A percentile compares a stretch with the other conserved stretches of the same genome.
Conservation (phyloP, 2,329 filamentous ascomycete genomes). For the Ophioceras dolichostomum region DNA sequence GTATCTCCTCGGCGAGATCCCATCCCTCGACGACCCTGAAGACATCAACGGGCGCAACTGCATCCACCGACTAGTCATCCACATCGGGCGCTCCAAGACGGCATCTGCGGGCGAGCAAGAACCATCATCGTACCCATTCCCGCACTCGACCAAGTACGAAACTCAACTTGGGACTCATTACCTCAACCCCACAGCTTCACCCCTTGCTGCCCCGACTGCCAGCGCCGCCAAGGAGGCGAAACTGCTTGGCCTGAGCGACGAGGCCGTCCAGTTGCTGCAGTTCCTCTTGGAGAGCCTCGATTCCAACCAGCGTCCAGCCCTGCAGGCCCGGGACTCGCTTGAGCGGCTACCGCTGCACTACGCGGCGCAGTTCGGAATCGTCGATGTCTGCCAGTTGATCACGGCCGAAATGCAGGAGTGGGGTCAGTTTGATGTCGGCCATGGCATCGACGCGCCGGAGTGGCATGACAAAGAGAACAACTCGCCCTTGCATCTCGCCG, state of each 20-base stretch:
- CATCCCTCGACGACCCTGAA: conserved; percentile 69
- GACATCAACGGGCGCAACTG: conserved; percentile 93
- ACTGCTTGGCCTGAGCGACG: conserved; percentile 55
- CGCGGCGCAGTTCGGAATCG: conserved; percentile 87
- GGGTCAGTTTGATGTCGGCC: conserved; percentile 71
- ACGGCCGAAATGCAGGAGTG: conserved; percentile 84
- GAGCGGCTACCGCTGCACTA: conserved; percentile 85
- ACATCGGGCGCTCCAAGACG: conserved; percentile 67
- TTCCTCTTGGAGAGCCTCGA: conserved; percentile 56
- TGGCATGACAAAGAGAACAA: conserved; percentile 94
- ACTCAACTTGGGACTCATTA: conserved; percentile 53
- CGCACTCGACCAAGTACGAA: conserved; percentile 22
- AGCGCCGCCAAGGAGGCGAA: conserved; percentile 56
- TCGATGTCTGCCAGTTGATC: conserved; percentile 77
- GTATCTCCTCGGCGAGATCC: conserved; percentile 56
- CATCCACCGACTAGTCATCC: conserved; percentile 83
- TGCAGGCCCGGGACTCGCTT: conserved; percentile 62
- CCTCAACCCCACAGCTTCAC: conserved; percentile 54
- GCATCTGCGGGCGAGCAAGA: conserved; percentile 33
- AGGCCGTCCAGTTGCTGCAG: conserved; percentile 56
- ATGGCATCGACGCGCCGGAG: conserved; percentile 73
- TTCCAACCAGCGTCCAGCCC: conserved; percentile 51
- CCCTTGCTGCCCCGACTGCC: conserved; percentile 30
- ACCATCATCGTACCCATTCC: conserved; percentile 35
- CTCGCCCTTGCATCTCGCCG: conserved; percentile 81